Base-by-base conservation (phyloP, 2,329 filamentous ascomycete species). In the Ustilaginoidea virens region DNA sequence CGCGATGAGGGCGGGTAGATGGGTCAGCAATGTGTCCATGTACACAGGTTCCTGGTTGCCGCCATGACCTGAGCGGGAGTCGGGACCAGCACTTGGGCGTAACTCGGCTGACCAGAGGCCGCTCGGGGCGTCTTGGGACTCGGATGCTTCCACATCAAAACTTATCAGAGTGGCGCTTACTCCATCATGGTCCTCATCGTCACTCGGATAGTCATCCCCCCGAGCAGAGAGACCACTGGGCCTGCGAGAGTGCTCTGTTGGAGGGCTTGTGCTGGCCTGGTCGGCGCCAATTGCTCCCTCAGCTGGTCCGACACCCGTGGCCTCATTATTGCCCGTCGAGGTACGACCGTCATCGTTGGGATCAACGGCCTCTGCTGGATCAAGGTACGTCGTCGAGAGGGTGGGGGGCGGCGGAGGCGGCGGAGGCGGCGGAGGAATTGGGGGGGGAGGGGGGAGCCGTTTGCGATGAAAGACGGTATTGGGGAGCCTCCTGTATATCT, bases 31-130 rank as follows among this genome's bases (percentile, higher is more conserved):
- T 5, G 61, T 71, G 26, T 63, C 56, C 10, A 56, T 42, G 32
- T 64, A 66, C n/a, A 46, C 33, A 5, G 54, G 52, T 23, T 42
- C 47, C 13, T 44, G 32, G 17, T 30, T 36, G 11, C 37, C 31
- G 9, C n/a, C n/a, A n/a, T n/a, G n/a, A n/a, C 30, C 29, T 9
- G 36, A 31, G 23, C 45, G 44, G 10, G 45, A 27, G 20, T 58
- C 53, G 3, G 42, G 33, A 1, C 47, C 47, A 16, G 50, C 46
- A 34, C 61, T 71, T 3, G 67, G 65, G 1, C 68, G 59, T 12
- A 73, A 45, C 40, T 74, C 69, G 9, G 69, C 68, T 4, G 64
- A 68, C 69, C 69, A 74, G 2, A 66, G 44, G 10, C 64, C 67
- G 2, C 61, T 51, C 2, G 61, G 61, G 3, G 57, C 55, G 27